Conservation (phyloP, 352 stramenopile genomes). For the Globisporangium rhizosaccharum region DNA sequence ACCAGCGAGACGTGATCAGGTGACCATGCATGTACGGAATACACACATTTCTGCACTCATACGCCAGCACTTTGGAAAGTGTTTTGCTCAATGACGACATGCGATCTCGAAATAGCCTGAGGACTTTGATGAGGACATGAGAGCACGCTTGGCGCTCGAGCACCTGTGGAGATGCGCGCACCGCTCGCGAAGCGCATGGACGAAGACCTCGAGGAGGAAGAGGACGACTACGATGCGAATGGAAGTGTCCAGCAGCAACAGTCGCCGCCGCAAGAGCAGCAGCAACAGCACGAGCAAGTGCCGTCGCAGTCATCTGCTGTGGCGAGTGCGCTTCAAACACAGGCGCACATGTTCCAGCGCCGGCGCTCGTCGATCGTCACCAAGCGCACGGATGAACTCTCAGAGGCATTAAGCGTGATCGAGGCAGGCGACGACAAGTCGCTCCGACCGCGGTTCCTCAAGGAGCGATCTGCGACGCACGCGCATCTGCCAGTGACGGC, state of each 20-base stretch:
- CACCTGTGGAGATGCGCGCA: background rate
- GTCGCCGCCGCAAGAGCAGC: background rate
- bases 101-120: background rate
- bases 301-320: background rate
- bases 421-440: constrained; percentile 31
- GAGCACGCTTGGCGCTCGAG: too few species aligned
- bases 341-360: constrained; percentile 1
- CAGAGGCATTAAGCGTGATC: constrained; percentile 6
- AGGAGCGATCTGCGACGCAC: constrained; percentile 47
- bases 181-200: constrained; percentile 20
- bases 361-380: constrained; percentile 7
- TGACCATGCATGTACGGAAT: background rate
- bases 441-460: constrained; percentile 39
- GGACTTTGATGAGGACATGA: too few species aligned
- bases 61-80: background rate
- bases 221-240: constrained; percentile 5
- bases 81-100: background rate
- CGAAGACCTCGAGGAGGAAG: constrained; percentile 18
- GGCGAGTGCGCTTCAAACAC: background rate
- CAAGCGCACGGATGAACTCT: constrained; percentile 3
- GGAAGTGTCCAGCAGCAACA: constrained; percentile 1
- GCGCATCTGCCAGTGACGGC: constrained; percentile 17
- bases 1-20: background rate
- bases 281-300: background rate
- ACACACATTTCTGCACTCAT: too few species aligned